phyloP scores from a whole-genome alignment of 2,329 filamentous ascomycete genomes.

The Dactylellina cionopaga region DNA sequence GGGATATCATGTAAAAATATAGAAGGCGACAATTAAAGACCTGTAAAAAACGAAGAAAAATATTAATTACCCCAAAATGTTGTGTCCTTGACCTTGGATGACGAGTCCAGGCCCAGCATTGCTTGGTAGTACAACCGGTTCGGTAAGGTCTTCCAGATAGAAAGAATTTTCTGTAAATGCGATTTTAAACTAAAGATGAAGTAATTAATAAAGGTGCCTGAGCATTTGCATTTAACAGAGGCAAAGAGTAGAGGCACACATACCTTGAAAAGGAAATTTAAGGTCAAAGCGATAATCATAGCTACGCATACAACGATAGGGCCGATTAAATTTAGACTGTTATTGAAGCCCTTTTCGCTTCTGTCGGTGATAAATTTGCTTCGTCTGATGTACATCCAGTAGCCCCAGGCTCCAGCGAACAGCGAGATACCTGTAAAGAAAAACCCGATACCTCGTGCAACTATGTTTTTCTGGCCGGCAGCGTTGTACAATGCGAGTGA shows the following conservation, averaged over 20 bases:
- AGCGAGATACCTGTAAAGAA: conserved; percentile 83
- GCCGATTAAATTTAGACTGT: conserved; percentile 70
- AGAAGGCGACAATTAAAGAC: too few relatives aligned
- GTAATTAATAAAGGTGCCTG: not conserved
- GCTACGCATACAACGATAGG: conserved; percentile 84
- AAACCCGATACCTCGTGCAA: conserved; percentile 81
- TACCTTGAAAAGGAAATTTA: conserved; percentile 92
- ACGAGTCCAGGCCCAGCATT: conserved; percentile 8
- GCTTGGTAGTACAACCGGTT: conserved; percentile 6
- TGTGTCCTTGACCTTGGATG: conserved; percentile 39
- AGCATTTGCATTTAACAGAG: not conserved
- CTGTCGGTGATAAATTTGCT: conserved; percentile 81
- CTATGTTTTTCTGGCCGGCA: conserved; percentile 75
- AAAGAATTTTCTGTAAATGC: conserved; percentile 41
- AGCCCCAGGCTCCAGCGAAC: conserved; percentile 89
- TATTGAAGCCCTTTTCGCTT: conserved; percentile 93
- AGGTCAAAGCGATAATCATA: conserved; percentile 77
- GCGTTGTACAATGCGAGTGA: conserved; percentile 89
- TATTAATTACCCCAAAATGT: conserved; percentile 33
- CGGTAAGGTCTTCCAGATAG: conserved; percentile 30
- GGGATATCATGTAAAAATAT: too few relatives aligned
- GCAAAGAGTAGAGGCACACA: conserved; percentile 55
- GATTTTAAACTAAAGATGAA: conserved; percentile 30
- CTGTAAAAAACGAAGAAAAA: too few relatives aligned
- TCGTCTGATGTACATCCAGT: conserved; percentile 79